Conservation (phyloP, 139 green algal genomes). For the Chlorella sp. region DNA sequence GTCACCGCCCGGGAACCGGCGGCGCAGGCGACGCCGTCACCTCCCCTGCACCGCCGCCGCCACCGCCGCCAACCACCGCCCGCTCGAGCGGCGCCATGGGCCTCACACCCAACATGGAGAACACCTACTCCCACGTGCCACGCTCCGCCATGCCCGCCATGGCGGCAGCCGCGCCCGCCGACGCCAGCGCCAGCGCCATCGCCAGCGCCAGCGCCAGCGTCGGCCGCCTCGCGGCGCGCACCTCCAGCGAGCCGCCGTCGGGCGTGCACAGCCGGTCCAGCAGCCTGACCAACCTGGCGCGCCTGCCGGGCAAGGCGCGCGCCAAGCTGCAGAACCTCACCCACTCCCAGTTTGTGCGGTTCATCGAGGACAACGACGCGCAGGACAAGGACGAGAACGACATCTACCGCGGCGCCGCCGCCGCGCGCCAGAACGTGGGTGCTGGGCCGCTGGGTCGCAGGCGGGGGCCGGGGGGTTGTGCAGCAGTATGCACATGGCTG, state of each 20-base stretch:
- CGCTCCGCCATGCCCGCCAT: background rate
- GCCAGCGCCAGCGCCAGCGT: background rate
- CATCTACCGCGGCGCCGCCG: slow-evolving; percentile 15
- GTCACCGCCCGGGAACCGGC: background rate
- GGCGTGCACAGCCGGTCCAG: background rate
- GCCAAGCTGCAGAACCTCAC: slow-evolving; percentile 8
- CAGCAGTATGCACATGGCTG: too few species aligned
- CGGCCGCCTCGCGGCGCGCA: too few species aligned
- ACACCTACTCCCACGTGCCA: background rate
- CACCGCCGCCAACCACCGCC: too few species aligned
- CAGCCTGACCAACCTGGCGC: slow-evolving; percentile 17
- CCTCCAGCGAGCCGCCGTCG: background rate
- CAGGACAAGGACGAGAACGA: slow-evolving; percentile 24
- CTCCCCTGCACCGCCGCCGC: too few species aligned
- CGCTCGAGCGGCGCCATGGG: background rate
- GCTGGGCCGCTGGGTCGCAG: background rate
- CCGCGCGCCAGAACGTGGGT: background rate
- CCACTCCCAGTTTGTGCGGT: slow-evolving; percentile 27
- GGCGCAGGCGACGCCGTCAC: background rate
- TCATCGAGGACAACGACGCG: background rate
- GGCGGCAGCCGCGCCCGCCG: background rate
- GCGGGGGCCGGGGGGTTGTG: too few species aligned
- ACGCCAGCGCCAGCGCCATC: background rate
- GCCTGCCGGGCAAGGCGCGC: background rate
- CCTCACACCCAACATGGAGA: background rate